A percentile compares a stretch with the other conserved stretches of the same genome.
Evolutionary conservation across 2,329 filamentous ascomycete genomes (phyloP).

Genomic region (Fusarium poae): DNA sequence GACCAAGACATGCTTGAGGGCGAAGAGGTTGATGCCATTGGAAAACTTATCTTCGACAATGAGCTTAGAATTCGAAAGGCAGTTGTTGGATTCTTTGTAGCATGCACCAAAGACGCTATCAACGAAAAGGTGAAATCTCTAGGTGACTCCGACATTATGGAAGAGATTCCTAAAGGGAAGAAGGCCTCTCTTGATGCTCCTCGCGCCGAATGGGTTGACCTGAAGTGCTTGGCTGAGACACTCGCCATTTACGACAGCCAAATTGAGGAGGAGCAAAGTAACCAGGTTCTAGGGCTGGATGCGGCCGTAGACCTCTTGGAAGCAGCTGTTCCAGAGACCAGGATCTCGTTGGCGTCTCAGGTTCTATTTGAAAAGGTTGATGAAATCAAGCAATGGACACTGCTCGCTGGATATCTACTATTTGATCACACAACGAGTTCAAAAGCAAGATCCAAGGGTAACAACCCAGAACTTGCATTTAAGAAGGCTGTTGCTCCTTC

Average conservation of each 20-base stretch:
- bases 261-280: slow-evolving; percentile 68
- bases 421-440: slow-evolving; percentile 85
- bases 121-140: slow-evolving; percentile 85
- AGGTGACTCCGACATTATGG: slow-evolving; percentile 80
- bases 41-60: slow-evolving; percentile 88
- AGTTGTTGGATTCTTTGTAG: slow-evolving; percentile 89
- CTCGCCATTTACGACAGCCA: slow-evolving; percentile 84
- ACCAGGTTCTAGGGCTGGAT: slow-evolving; percentile 61
- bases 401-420: slow-evolving; percentile 88
- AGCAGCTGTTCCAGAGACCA: slow-evolving; percentile 77
- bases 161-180: slow-evolving; percentile 76
- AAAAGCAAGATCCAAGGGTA: slow-evolving; percentile 63
- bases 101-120: slow-evolving; percentile 85
- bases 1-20: slow-evolving; percentile 90
- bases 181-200: slow-evolving; percentile 84
- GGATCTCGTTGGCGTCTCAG: slow-evolving; percentile 87
- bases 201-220: slow-evolving; percentile 86
- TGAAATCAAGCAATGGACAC: slow-evolving; percentile 88
- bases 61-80: slow-evolving; percentile 88
- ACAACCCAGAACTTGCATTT: slow-evolving; percentile 70
- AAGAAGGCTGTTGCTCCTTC: slow-evolving; percentile 80
- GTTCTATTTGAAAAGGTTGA: slow-evolving; percentile 85
- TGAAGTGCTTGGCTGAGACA: slow-evolving; percentile 90
- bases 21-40: slow-evolving; percentile 88
- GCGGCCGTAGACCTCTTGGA: slow-evolving; percentile 69